Percentiles rank a stretch among this genome's conserved stretches.
Evolutionary conservation across 148 eudicot genomes (phyloP).

Genomic region (Persicaria maculosa): DNA sequence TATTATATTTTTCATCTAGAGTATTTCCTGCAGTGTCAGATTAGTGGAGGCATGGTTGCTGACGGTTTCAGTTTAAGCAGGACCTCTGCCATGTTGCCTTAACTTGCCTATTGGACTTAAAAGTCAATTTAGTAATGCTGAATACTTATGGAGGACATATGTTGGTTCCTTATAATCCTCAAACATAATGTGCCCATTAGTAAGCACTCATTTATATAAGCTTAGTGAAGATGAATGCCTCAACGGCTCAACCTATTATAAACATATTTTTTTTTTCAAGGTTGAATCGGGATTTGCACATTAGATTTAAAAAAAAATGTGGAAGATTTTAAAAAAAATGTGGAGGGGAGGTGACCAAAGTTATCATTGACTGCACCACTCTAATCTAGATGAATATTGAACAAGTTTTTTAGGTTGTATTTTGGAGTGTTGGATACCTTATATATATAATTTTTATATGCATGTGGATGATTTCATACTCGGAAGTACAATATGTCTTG

Average conservation of each 20-base stretch:
- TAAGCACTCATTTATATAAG: too few relatives aligned
- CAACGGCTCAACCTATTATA: neutral
- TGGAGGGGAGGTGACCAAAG: neutral
- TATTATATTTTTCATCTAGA: neutral
- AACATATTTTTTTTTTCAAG: neutral
- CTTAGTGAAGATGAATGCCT: neutral
- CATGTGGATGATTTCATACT: neutral
- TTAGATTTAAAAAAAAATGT: neutral
- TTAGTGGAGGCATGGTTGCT: neutral
- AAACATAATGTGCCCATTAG: too few relatives aligned
- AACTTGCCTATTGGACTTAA: neutral
- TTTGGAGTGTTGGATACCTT: too few relatives aligned
- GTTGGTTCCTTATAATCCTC: too few relatives aligned
- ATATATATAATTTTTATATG: neutral
- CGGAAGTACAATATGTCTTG: neutral
- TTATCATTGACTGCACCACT: neutral
- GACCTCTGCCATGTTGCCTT: neutral
- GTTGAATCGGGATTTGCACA: neutral
- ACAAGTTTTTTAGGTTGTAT: too few relatives aligned
- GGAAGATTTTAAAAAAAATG: too few relatives aligned
- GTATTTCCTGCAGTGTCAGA: conserved; percentile 4
- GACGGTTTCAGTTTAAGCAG: neutral
- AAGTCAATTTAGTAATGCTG: neutral
- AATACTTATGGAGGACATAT: neutral
- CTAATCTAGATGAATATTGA: too few relatives aligned